Conservation (phyloP, 108 stramenopile species). For the Cyclotella atomus region DNA sequence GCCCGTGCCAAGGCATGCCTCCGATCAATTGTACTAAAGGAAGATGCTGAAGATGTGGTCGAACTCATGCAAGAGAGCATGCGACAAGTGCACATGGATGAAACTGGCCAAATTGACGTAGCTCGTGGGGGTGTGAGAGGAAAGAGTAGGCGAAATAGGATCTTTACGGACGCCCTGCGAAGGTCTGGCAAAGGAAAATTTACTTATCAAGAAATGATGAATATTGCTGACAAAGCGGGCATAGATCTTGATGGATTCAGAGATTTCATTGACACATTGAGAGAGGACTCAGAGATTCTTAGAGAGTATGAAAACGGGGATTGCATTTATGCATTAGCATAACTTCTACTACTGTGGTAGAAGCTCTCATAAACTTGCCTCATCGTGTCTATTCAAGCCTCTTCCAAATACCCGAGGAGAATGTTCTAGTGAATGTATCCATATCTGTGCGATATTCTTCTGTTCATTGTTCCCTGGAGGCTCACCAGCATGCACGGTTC, state of each 20-base stretch:
- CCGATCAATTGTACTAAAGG: conserved; percentile 85
- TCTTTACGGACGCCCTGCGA: conserved; percentile 51
- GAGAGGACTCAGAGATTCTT: conserved; percentile 63
- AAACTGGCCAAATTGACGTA: conserved; percentile 70
- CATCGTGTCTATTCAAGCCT: conserved; percentile 20
- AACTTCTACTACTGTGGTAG: no score
- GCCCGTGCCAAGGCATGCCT: conserved; percentile 96
- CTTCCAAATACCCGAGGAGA: conserved; percentile 26
- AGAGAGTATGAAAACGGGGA: conserved; percentile 53
- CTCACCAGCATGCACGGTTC: conserved; percentile 34
- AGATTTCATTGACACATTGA: conserved; percentile 77
- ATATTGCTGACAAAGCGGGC: conserved; percentile 65
- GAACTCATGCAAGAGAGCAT: conserved; percentile 82
- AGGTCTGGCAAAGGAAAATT: conserved; percentile 47
- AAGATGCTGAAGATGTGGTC: conserved; percentile 98
- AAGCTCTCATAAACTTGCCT: background rate
- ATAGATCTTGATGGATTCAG: conserved; percentile 66
- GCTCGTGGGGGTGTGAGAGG: conserved; percentile 78
- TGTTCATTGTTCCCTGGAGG: conserved; percentile 12
- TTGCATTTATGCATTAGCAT: background rate
- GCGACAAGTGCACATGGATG: conserved; percentile 74
- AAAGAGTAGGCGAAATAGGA: conserved; percentile 64
- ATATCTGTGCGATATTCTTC: conserved; percentile 34
- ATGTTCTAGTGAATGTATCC: conserved; percentile 18
- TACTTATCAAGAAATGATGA: conserved; percentile 63